A percentile compares a stretch with the other conserved stretches of the same genome.
These are phyloP conservation scores for Verticillium nonalfalfae DNA, from an alignment of 2,329 filamentous ascomycete genomes.

Conservation along the genomic window DNA sequence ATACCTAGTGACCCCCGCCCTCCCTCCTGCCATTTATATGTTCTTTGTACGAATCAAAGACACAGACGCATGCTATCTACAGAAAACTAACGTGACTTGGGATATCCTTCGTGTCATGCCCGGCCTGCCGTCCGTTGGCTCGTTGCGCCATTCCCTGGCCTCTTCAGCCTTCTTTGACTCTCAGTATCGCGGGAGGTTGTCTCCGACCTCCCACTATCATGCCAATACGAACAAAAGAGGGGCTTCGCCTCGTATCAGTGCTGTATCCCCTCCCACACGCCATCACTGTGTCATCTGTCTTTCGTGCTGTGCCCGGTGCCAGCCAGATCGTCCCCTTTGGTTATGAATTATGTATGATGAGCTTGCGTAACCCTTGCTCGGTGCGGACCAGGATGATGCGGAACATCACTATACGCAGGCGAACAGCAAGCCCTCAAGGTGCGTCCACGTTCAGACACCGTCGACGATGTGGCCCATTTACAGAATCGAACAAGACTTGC, in stretches of 20 bases:
- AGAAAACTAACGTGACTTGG: slow-evolving; percentile 15
- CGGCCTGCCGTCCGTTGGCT: slow-evolving; percentile 10
- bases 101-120: slow-evolving; percentile 17
- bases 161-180: slow-evolving; percentile 1
- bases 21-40: background rate
- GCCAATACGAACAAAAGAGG: background rate
- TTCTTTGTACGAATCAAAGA: background rate
- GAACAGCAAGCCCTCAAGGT: background rate
- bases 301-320: background rate
- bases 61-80: slow-evolving; percentile 15
- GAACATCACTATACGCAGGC: background rate
- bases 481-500: slow-evolving; percentile 62
- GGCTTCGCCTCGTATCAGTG: background rate
- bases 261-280: background rate
- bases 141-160: background rate
- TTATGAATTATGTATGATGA: slow-evolving; percentile 1
- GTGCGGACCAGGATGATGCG: slow-evolving; percentile 5
- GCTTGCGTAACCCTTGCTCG: slow-evolving; percentile 4
- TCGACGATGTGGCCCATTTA: slow-evolving; percentile 29
- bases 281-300: background rate
- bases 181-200: background rate
- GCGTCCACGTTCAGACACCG: background rate
- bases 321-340: slow-evolving; percentile 2
- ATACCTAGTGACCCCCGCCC: background rate
- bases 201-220: slow-evolving; percentile 2